A percentile compares a stretch with the other conserved stretches of the same genome.
Conservation (phyloP, 2,329 filamentous ascomycete genomes). For the Pestalotiopsis sp. region DNA sequence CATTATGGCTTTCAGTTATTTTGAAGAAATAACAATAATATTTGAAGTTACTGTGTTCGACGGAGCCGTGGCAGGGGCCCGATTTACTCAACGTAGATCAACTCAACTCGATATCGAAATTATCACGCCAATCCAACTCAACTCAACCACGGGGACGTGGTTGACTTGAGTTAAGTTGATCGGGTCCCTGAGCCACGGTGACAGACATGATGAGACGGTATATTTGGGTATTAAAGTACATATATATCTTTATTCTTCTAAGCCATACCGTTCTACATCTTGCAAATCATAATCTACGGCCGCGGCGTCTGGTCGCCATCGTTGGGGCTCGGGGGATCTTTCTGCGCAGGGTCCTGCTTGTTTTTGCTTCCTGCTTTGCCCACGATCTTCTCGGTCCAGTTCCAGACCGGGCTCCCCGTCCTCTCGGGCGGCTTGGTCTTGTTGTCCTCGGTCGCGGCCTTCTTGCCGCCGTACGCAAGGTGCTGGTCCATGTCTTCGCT, state of each 20-base stretch:
- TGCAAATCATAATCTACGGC: background rate
- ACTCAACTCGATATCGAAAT: too few species aligned
- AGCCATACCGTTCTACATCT: background rate
- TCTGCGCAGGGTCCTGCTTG: slow-evolving; percentile 12
- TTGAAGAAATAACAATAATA: too few species aligned
- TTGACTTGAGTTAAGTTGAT: too few species aligned
- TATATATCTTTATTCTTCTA: background rate
- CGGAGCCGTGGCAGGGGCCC: too few species aligned
- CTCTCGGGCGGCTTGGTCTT: slow-evolving; percentile 19
- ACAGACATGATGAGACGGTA: too few species aligned
- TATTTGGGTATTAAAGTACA: too few species aligned
- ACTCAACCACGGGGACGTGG: too few species aligned
- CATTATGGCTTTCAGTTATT: too few species aligned
- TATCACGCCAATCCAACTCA: too few species aligned
- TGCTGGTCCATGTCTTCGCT: slow-evolving; percentile 38
- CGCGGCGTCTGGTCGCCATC: background rate
- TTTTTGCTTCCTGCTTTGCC: slow-evolving; percentile 35
- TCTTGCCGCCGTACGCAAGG: slow-evolving; percentile 22
- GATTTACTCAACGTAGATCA: too few species aligned
- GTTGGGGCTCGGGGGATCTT: slow-evolving; percentile 18
- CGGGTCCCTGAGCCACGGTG: too few species aligned
- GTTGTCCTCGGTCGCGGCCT: slow-evolving; percentile 16
- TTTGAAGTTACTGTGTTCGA: too few species aligned
- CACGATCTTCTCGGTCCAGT: slow-evolving; percentile 47
- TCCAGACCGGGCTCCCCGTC: slow-evolving; percentile 34